Conservation (phyloP, 805 yeast species). For the Wickerhamomyces subpelliculosus region DNA sequence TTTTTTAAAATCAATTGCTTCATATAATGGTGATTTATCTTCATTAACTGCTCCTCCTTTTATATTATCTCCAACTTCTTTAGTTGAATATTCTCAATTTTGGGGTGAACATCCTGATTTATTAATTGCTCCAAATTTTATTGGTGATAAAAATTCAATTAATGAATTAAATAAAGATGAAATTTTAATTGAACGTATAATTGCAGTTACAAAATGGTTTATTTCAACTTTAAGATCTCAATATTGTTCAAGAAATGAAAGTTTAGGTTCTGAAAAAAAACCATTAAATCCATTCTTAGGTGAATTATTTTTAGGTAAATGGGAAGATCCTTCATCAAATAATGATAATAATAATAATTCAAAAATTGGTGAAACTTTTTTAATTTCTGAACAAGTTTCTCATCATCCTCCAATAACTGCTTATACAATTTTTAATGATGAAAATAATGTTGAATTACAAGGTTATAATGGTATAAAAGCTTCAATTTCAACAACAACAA, state of each 20-base stretch:
- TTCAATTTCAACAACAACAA: slow-evolving; percentile 67
- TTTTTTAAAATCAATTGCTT: slow-evolving; percentile 82
- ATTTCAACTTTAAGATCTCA: slow-evolving; percentile 88
- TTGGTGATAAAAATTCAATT: slow-evolving; percentile 30
- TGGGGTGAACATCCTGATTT: slow-evolving; percentile 94
- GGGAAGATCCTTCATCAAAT: slow-evolving; percentile 46
- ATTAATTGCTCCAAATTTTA: slow-evolving; percentile 62
- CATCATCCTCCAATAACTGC: slow-evolving; percentile 99
- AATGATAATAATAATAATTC: slow-evolving; percentile 27
- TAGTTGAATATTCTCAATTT: slow-evolving; percentile 87
- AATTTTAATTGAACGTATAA: slow-evolving; percentile 55
- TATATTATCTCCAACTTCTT: slow-evolving; percentile 83
- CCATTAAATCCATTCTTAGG: slow-evolving; percentile 96
- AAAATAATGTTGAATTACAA: slow-evolving; percentile 60
- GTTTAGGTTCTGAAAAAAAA: slow-evolving; percentile 93
- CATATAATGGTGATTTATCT: slow-evolving; percentile 90
- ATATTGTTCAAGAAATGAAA: slow-evolving; percentile 87
- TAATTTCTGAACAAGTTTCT: slow-evolving; percentile 88
- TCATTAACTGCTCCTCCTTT: slow-evolving; percentile 97
- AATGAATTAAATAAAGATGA: slow-evolving; percentile 28
- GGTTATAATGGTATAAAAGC: slow-evolving; percentile 92
- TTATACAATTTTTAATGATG: slow-evolving; percentile 71
- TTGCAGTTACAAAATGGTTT: slow-evolving; percentile 87
- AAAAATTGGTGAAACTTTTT: slow-evolving; percentile 64
- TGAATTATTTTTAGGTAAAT: slow-evolving; percentile 86